A percentile compares a stretch with the other conserved stretches of the same genome.
These are phyloP conservation scores for Cytidiella melzeri DNA, from an alignment of 768 basidiomycete species.

Conservation along the genomic window DNA sequence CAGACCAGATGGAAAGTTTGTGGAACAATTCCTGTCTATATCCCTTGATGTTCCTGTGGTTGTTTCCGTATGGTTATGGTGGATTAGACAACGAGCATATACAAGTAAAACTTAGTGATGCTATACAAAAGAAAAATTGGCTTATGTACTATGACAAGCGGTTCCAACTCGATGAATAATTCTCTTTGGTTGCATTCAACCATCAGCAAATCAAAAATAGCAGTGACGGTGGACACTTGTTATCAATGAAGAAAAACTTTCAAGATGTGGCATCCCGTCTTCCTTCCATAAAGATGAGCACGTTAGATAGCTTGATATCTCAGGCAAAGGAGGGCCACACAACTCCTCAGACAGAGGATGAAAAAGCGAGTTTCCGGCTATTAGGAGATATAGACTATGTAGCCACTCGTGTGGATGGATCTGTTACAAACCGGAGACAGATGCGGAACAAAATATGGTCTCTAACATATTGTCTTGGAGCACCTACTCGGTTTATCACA, in stretches of 20 bases:
- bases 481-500: conserved; percentile 32
- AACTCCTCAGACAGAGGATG: conserved; percentile 24
- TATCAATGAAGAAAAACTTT: conserved; percentile 17
- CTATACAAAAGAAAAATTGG: conserved; percentile 6
- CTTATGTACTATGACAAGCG: conserved; percentile 36
- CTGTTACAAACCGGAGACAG: conserved; percentile 2
- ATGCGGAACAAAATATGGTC: conserved; percentile 24
- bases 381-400: conserved; percentile 6
- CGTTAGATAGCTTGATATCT: conserved; percentile 24
- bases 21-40: conserved; percentile 31
- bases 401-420: conserved; percentile 2
- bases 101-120: background rate
- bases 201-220: conserved; percentile 31
- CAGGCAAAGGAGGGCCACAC: conserved; percentile 24
- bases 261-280: conserved; percentile 12
- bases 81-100: conserved; percentile 26
- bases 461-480: conserved; percentile 17
- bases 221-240: conserved; percentile 22
- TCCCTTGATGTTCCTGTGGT: conserved; percentile 35
- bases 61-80: conserved; percentile 36
- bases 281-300: conserved; percentile 12
- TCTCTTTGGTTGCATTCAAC: conserved; percentile 34
- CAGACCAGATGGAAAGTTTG: conserved; percentile 22
- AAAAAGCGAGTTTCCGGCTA: conserved; percentile 23
- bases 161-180: conserved; percentile 33